phyloP scores from a whole-genome alignment of 2,329 filamentous ascomycete species.

The Sporothrix pseudoabietina region DNA sequence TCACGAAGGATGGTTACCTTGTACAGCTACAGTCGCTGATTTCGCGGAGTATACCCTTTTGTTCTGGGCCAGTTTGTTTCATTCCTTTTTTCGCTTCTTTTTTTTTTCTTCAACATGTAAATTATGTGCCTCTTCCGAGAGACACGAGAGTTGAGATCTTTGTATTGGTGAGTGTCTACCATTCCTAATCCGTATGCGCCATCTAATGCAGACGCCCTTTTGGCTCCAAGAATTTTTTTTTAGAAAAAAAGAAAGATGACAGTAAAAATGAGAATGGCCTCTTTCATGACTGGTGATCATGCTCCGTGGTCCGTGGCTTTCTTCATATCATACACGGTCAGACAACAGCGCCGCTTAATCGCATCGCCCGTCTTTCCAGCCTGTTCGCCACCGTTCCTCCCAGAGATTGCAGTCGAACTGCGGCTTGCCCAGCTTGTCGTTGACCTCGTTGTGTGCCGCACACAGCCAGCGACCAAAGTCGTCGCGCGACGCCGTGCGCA shows the following conservation, averaged over 20 bases:
- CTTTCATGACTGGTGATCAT: not conserved
- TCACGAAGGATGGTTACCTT: not conserved
- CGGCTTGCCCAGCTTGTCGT: conserved; percentile 85
- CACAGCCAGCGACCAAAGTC: conserved; percentile 84
- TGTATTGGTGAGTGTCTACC: not conserved
- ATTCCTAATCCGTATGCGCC: not conserved
- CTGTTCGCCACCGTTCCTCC: conserved; percentile 93
- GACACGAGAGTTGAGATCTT: conserved; percentile 1
- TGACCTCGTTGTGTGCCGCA: conserved; percentile 84
- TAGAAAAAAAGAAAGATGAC: not conserved
- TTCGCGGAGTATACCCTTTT: not conserved
- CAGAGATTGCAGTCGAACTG: conserved; percentile 86
- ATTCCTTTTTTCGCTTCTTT: too few species aligned
- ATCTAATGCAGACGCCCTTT: not conserved
- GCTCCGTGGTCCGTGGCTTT: not conserved
- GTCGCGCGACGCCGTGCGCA: conserved; percentile 59
- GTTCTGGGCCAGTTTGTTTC: not conserved
- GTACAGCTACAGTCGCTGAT: not conserved
- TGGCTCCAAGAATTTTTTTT: not conserved
- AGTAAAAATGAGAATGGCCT: not conserved
- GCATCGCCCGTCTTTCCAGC: conserved; percentile 72
- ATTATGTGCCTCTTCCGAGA: not conserved
- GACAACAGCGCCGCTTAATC: conserved; percentile 44
- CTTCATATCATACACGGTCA: not conserved
- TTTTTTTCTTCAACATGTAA: not conserved